phyloP scores from a whole-genome alignment of 371 early-diverging fungal species.

The Mortierella sp. region DNA sequence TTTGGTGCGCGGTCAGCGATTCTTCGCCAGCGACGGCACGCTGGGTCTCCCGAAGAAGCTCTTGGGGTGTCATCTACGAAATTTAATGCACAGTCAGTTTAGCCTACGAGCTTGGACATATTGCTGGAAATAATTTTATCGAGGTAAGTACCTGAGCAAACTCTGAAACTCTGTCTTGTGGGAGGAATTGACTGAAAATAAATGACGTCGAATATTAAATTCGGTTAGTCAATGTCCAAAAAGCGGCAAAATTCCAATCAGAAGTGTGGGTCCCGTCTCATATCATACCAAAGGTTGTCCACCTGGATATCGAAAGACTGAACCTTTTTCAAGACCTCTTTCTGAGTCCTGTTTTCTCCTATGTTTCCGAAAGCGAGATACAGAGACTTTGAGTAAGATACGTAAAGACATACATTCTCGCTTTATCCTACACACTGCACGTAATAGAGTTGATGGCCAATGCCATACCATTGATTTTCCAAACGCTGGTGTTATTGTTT shows the following conservation, averaged over 20 bases:
- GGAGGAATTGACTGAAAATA: constrained; percentile 90
- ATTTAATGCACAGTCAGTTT: not conserved
- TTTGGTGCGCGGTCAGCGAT: constrained; percentile 73
- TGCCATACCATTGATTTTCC: constrained; percentile 83
- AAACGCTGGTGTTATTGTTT: constrained; percentile 75
- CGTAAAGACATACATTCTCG: not conserved
- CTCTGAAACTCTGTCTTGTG: constrained; percentile 95
- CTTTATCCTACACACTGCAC: too few species aligned
- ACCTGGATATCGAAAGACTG: constrained; percentile 86
- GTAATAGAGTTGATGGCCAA: too few species aligned
- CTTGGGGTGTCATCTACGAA: constrained; percentile 77
- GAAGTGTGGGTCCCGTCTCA: constrained; percentile 11
- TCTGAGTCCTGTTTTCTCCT: constrained; percentile 72
- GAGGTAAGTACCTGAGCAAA: constrained; percentile 81
- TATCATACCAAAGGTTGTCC: constrained; percentile 94
- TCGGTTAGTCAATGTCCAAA: not conserved
- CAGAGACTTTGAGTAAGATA: not conserved
- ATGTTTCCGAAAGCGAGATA: not conserved
- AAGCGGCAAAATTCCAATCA: not conserved
- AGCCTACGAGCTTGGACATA: not conserved
- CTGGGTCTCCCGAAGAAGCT: constrained; percentile 87
- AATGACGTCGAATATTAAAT: not conserved
- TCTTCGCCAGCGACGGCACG: constrained; percentile 83
- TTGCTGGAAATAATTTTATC: not conserved
- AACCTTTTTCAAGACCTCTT: constrained; percentile 73